phyloP scores from a whole-genome alignment of 495 filamentous ascomycete genomes.

The Annulohypoxylon nitens region DNA sequence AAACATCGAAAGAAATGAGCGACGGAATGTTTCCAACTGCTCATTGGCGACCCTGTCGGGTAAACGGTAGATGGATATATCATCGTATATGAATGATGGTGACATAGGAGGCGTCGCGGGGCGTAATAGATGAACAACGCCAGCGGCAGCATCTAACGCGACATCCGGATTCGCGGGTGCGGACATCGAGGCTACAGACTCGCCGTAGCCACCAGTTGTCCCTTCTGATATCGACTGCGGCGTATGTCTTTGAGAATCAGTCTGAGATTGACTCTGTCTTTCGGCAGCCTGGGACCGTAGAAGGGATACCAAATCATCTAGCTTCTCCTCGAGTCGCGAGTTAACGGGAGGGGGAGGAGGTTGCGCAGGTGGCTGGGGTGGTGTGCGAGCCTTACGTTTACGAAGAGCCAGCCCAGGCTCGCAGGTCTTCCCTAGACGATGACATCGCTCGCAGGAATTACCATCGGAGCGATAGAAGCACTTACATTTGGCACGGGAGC shows the following conservation, averaged over 20 bases:
- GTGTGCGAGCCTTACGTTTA: slow-evolving; percentile 41
- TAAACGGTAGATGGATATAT: slow-evolving; percentile 25
- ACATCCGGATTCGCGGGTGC: slow-evolving; percentile 32
- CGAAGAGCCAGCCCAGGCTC: slow-evolving; percentile 38
- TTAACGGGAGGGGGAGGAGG: slow-evolving; percentile 12
- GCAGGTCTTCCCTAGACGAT: slow-evolving; percentile 47
- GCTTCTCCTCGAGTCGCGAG: slow-evolving; percentile 45
- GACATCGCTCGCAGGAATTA: slow-evolving; percentile 43
- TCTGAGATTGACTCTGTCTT: slow-evolving; percentile 19
- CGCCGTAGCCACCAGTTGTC: slow-evolving; percentile 1
- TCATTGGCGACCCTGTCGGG: slow-evolving; percentile 33
- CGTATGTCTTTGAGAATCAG: slow-evolving; percentile 16
- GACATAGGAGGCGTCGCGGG: slow-evolving; percentile 15
- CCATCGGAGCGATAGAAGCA: slow-evolving; percentile 48
- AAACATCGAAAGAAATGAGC: slow-evolving; percentile 40
- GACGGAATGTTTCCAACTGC: slow-evolving; percentile 43
- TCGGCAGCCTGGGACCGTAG: slow-evolving; percentile 46
- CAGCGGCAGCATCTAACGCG: slow-evolving; percentile 34
- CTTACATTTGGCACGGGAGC: slow-evolving; percentile 50
- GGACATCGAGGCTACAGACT: slow-evolving; percentile 19
- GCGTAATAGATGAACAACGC: slow-evolving; percentile 38
- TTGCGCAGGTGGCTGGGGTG: slow-evolving; percentile 13
- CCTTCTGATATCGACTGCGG: slow-evolving; percentile 22
- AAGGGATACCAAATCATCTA: slow-evolving; percentile 45
- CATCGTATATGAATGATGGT: slow-evolving; percentile 22